Conservation (phyloP, 129 eudicot genomes). For the Erigeron canadensis region DNA sequence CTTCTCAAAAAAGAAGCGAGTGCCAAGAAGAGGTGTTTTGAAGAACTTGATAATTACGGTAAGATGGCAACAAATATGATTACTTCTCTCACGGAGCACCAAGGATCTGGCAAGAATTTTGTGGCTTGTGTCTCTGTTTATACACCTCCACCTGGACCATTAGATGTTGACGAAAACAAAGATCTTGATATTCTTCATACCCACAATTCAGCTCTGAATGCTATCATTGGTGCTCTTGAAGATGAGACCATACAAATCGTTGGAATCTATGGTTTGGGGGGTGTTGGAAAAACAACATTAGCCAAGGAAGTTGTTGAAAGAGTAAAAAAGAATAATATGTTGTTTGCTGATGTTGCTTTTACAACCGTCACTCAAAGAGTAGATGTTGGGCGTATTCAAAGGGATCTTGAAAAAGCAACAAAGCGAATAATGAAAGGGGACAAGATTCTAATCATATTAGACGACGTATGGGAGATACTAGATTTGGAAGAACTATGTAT, state of each 20-base stretch:
- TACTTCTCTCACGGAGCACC: not conserved
- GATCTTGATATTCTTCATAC: not conserved
- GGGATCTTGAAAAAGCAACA: conserved; percentile 3
- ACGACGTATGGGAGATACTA: conserved; percentile 20
- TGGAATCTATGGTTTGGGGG: not conserved
- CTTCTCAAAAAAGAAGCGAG: too few species aligned
- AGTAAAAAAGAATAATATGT: not conserved
- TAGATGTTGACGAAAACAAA: not conserved
- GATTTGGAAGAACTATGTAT: not conserved
- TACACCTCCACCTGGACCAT: not conserved
- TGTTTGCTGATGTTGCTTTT: not conserved
- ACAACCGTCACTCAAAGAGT: not conserved
- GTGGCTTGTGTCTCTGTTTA: not conserved
- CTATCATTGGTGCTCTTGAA: not conserved
- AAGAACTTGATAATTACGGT: not conserved
- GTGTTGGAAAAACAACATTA: conserved; percentile 19
- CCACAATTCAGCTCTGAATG: not conserved
- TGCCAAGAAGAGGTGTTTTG: not conserved
- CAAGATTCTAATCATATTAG: conserved; percentile 22
- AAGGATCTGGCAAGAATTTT: not conserved
- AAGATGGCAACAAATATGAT: not conserved
- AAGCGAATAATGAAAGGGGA: not conserved
- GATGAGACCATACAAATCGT: not conserved
- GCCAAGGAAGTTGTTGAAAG: conserved; percentile 5
- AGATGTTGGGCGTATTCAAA: not conserved